Evolutionary conservation across 371 early-diverging fungal species (phyloP), one percentile per base, ranked within the genome.

Genomic region (Cokeromyces recurvatus): DNA sequence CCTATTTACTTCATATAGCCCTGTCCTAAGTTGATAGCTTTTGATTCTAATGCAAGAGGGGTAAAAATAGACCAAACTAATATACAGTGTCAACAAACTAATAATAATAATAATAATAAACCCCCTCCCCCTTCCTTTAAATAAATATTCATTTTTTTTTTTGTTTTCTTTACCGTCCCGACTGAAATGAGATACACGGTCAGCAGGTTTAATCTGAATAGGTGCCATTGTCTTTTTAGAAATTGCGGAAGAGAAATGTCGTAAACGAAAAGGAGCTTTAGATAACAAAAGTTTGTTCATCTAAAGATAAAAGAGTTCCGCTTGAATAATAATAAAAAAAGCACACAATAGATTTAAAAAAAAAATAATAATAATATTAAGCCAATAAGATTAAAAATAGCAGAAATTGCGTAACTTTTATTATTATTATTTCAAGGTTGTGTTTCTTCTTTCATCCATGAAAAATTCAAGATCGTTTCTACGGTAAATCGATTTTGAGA

Each of bases 11-110:
- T 86, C 86, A 88, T 89, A 54, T 79, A 90, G 3, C 92, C 95
- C 69, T 95, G 96, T 2, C 96, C 97, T 19, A 95, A 78, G 73
- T 97, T 95, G 57, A 94, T 91, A 14, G 97, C 94, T 38, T 85
- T 78, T 40, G 87, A 84, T 51, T 91, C 82, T 14, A 76, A 73
- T 3, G 94, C 88, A 50, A 91, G 77, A 25, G 86, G 90, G 8
- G 91, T 94, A 69, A 93, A 93, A 57, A 94, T 87, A 19, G 95
- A 85, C 90, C 95, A 96, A 6, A 96, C 95, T 81, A 51, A 39
- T n/a, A n/a, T n/a, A n/a, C n/a, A n/a, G n/a, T n/a, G n/a, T n/a
- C n/a, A n/a, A n/a, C n/a, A n/a, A n/a, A n/a, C n/a, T n/a, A n/a
- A n/a, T n/a, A n/a, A n/a, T n/a, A n/a, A n/a, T n/a, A n/a, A n/a